Percentiles rank a stretch among this genome's conserved stretches.
Conservation (phyloP, 2,329 filamentous ascomycete genomes). For the Diaporthe aspalathi region DNA sequence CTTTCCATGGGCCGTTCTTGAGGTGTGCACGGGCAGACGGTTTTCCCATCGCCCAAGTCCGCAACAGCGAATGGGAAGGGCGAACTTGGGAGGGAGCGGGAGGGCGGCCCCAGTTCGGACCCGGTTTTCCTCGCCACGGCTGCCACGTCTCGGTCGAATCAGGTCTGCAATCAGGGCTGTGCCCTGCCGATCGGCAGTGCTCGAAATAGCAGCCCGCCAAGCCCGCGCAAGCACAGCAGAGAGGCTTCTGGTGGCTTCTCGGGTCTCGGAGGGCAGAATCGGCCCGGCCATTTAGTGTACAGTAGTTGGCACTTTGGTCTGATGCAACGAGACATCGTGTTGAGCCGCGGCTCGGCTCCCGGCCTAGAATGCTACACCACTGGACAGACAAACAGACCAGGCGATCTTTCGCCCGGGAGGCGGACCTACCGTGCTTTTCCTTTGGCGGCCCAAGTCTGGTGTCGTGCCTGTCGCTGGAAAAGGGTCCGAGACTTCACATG, state of each 20-base stretch:
- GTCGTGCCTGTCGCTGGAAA: background rate
- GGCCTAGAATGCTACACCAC: background rate
- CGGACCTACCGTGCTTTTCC: background rate
- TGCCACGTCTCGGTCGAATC: slow-evolving; percentile 26
- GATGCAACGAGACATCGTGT: slow-evolving; percentile 2
- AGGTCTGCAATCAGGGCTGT: slow-evolving; percentile 20
- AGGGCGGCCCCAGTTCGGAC: slow-evolving; percentile 6
- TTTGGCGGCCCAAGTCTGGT: too few relatives aligned
- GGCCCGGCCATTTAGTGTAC: background rate
- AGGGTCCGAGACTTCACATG: background rate
- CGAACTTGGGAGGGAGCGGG: background rate
- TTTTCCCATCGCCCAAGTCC: background rate
- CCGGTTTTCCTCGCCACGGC: slow-evolving; percentile 28
- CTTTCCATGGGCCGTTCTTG: too few relatives aligned
- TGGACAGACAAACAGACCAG: background rate
- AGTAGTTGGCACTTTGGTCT: background rate
- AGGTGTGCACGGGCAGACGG: too few relatives aligned
- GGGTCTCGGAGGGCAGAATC: background rate
- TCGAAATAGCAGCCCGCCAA: slow-evolving; percentile 12
- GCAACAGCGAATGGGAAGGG: background rate
- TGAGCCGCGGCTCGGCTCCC: background rate
- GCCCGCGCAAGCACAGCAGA: background rate
- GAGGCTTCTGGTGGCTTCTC: slow-evolving; percentile 19
- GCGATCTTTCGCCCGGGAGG: background rate
- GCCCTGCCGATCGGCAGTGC: background rate